Percentiles rank a stretch among this genome's conserved stretches.
Evolutionary conservation across 495 filamentous ascomycete genomes (phyloP).

Genomic region (Thermothielavioides terrestris): DNA sequence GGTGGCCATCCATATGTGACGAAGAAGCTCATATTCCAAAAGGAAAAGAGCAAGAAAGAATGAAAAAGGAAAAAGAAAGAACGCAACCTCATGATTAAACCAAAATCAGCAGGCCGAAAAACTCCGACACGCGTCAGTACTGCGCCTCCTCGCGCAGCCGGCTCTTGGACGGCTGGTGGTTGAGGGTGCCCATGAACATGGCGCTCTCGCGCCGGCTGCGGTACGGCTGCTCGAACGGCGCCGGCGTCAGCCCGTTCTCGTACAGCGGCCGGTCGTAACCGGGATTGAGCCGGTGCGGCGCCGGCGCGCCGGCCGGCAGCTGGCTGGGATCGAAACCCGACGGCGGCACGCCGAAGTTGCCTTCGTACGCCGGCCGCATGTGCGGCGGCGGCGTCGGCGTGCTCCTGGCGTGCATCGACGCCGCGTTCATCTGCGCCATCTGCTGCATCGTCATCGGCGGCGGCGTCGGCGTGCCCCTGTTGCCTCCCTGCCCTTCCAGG

Average conservation of each 20-base stretch:
- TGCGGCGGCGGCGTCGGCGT: slow-evolving; percentile 37
- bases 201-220: slow-evolving; percentile 37
- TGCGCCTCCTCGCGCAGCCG: slow-evolving; percentile 38
- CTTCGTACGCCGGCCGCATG: slow-evolving; percentile 37
- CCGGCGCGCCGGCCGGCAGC: background rate
- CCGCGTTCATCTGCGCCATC: slow-evolving; percentile 29
- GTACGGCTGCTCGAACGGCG: slow-evolving; percentile 36
- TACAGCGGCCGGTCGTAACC: slow-evolving; percentile 38
- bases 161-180: slow-evolving; percentile 38
- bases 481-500: slow-evolving; percentile 24
- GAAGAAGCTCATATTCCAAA: background rate
- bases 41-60: background rate
- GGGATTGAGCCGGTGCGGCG: slow-evolving; percentile 11
- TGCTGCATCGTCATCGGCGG: slow-evolving; percentile 30
- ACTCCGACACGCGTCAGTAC: slow-evolving; percentile 8
- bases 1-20: background rate
- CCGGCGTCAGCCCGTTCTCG: slow-evolving; percentile 29
- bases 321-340: background rate
- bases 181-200: slow-evolving; percentile 41
- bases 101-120: background rate
- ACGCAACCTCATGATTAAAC: background rate
- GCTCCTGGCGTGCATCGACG: slow-evolving; percentile 26
- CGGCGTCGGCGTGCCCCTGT: slow-evolving; percentile 37
- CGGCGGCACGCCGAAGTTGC: slow-evolving; percentile 20
- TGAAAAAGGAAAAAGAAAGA: slow-evolving; percentile 5